A percentile compares a stretch with the other conserved stretches of the same genome.
phyloP scores from a whole-genome alignment of 805 yeast species.

The Metschnikowia kofuensis region DNA sequence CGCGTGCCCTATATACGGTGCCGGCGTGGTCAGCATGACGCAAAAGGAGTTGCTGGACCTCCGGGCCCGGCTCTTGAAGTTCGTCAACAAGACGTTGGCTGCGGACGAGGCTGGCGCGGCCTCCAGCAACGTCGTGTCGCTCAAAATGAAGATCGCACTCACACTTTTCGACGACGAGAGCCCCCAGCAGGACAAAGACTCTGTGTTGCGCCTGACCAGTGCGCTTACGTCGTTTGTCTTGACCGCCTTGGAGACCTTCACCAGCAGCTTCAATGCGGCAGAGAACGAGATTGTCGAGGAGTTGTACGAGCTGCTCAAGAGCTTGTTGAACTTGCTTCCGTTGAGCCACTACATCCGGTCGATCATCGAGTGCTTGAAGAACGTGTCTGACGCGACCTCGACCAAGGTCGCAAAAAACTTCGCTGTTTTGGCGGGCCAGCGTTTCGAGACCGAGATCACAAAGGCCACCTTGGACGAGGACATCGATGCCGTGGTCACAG shows the following conservation, averaged over 20 bases:
- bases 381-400: conserved; percentile 37
- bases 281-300: conserved; percentile 32
- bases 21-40: conserved; percentile 51
- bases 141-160: conserved; percentile 52
- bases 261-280: conserved; percentile 13
- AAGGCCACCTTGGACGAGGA: conserved; percentile 41
- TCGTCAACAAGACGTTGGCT: conserved; percentile 48
- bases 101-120: conserved; percentile 24
- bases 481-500: conserved; percentile 50
- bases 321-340: conserved; percentile 69
- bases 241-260: conserved; percentile 35
- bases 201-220: conserved; percentile 34
- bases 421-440: conserved; percentile 58
- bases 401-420: conserved; percentile 57
- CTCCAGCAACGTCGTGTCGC: conserved; percentile 25
- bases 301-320: conserved; percentile 57
- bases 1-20: conserved; percentile 61
- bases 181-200: conserved; percentile 24
- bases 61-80: conserved; percentile 53
- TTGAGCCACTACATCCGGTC: conserved; percentile 68
- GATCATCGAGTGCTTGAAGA: conserved; percentile 41
- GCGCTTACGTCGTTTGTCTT: conserved; percentile 33
- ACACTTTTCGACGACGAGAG: conserved; percentile 44
- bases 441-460: conserved; percentile 65
- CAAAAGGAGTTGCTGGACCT: conserved; percentile 47